phyloP scores from a whole-genome alignment of 352 stramenopile species.

The Phytophthora pini region DNA sequence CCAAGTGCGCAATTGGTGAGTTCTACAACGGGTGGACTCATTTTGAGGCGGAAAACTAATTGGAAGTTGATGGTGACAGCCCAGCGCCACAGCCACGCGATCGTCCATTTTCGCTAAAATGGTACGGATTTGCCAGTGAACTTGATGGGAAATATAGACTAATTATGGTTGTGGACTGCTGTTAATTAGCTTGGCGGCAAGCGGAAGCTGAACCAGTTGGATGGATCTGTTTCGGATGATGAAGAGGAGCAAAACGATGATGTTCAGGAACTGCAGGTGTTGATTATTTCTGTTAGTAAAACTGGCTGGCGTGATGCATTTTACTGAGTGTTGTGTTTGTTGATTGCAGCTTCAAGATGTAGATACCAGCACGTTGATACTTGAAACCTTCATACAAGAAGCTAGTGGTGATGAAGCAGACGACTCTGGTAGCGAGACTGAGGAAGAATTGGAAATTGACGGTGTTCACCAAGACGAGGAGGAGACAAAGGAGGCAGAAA shows the following conservation, averaged over 20 bases:
- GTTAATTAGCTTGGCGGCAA: conserved; percentile 42
- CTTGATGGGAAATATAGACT: not conserved
- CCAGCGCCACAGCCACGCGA: conserved; percentile 12
- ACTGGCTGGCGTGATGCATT: not conserved
- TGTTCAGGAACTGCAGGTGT: conserved; percentile 6
- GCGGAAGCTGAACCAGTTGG: conserved; percentile 42
- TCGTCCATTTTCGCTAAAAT: conserved; percentile 49
- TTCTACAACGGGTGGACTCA: not conserved
- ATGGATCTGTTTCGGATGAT: conserved; percentile 33
- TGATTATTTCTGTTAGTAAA: not conserved
- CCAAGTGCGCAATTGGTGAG: conserved; percentile 34
- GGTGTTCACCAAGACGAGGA: conserved; percentile 16
- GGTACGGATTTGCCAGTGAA: conserved; percentile 19
- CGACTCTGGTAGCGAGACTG: conserved; percentile 1
- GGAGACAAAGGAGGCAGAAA: conserved; percentile 4
- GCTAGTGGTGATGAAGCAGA: not conserved
- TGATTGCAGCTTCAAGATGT: conserved; percentile 3
- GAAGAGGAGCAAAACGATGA: conserved; percentile 20
- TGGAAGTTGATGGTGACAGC: conserved; percentile 13
- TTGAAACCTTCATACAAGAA: conserved; percentile 6
- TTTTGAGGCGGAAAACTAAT: conserved; percentile 6
- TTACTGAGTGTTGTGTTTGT: not conserved
- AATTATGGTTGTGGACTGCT: not conserved
- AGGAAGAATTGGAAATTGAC: not conserved
- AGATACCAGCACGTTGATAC: not conserved